phyloP scores from a whole-genome alignment of 1,284 basidiomycete species.

The Moniliella sp. region DNA sequence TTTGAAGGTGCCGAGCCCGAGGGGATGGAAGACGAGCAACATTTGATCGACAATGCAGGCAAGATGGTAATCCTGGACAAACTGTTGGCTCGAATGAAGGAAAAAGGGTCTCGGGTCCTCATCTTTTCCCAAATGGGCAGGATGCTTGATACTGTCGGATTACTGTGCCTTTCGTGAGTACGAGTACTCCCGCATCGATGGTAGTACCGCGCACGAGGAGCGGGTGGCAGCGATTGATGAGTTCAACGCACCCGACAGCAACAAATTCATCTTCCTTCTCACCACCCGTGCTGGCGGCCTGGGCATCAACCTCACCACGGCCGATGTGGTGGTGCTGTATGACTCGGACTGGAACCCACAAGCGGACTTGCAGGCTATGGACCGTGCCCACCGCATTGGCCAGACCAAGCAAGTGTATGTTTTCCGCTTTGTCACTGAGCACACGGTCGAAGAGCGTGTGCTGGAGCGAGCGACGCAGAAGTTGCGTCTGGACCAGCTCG shows the following conservation, averaged over 20 bases:
- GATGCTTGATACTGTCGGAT: conserved; percentile 99
- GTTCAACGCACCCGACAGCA: conserved; percentile 82
- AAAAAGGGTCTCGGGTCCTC: conserved; percentile 37
- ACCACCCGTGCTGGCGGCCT: conserved; percentile 92
- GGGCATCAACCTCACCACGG: conserved; percentile 88
- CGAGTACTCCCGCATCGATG: conserved; percentile 83
- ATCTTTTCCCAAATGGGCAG: conserved; percentile 99
- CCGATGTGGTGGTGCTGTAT: conserved; percentile 94
- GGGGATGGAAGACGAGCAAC: conserved; percentile 77
- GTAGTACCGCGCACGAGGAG: conserved; percentile 92
- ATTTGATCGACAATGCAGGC: conserved; percentile 41
- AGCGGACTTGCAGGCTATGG: too few relatives aligned
- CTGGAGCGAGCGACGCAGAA: conserved; percentile 83
- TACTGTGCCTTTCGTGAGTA: conserved; percentile 74
- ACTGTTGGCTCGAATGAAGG: conserved; percentile 31
- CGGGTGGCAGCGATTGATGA: conserved; percentile 67
- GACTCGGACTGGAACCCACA: conserved; percentile 37
- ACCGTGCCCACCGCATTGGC: too few relatives aligned
- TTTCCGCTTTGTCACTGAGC: conserved; percentile 85
- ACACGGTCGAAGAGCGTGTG: conserved; percentile 89
- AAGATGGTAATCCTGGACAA: conserved; percentile 4
- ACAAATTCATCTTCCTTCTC: conserved; percentile 60
- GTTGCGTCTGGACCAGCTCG: conserved; percentile 82
- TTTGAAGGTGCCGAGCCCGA: conserved; percentile 92
- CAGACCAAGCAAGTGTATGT: conserved; percentile 97